Evolutionary conservation across 2,329 filamentous ascomycete genomes (phyloP).

Genomic region (Clonostachys chloroleuca): DNA sequence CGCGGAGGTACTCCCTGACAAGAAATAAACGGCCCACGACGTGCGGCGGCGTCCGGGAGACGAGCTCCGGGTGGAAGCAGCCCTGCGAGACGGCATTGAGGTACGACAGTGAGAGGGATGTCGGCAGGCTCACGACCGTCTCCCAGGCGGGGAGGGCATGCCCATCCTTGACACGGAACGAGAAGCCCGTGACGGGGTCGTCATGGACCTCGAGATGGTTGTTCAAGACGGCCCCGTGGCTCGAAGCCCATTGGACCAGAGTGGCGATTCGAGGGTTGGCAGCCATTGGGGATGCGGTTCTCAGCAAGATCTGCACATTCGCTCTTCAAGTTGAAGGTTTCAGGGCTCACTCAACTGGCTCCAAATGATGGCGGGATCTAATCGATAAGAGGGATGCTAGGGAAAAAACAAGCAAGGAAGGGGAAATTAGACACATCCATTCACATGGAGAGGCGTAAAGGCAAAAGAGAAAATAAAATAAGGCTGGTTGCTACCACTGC

Average conservation of each 20-base stretch:
- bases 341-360: too few species aligned
- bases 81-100: slow-evolving; percentile 44
- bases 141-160: slow-evolving; percentile 25
- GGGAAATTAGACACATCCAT: too few species aligned
- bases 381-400: too few species aligned
- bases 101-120: slow-evolving; percentile 52
- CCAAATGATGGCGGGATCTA: too few species aligned
- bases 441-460: too few species aligned
- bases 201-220: slow-evolving; percentile 46
- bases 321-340: too few species aligned
- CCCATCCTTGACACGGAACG: slow-evolving; percentile 42
- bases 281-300: background rate
- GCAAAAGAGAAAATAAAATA: too few species aligned
- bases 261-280: slow-evolving; percentile 8
- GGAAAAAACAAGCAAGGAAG: too few species aligned
- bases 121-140: slow-evolving; percentile 45
- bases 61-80: slow-evolving; percentile 26
- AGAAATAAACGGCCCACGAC: slow-evolving; percentile 65
- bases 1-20: slow-evolving; percentile 60
- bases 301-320: too few species aligned
- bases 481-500: too few species aligned
- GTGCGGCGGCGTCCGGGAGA: slow-evolving; percentile 46
- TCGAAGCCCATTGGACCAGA: slow-evolving; percentile 44
- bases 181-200: slow-evolving; percentile 45
- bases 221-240: slow-evolving; percentile 42